A percentile compares a stretch with the other conserved stretches of the same genome.
phyloP scores from a whole-genome alignment of 2,329 filamentous ascomycete species.

The Arthrinium phaeospermum region DNA sequence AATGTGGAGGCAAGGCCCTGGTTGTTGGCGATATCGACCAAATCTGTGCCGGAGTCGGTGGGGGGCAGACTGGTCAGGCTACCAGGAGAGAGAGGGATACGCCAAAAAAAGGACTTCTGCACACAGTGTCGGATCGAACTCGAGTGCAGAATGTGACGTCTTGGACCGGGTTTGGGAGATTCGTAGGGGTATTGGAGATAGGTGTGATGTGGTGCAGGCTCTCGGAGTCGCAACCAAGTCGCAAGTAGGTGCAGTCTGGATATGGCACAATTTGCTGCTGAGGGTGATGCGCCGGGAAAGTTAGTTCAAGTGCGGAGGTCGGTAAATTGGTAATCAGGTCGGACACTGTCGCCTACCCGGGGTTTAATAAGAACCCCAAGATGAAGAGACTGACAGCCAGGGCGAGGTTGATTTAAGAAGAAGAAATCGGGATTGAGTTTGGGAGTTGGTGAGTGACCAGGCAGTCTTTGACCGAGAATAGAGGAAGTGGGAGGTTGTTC shows the following conservation, averaged over 20 bases:
- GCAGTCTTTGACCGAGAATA: background rate
- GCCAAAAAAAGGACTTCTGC: background rate
- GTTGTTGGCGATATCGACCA: background rate
- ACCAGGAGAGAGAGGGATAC: background rate
- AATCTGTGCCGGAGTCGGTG: slow-evolving; percentile 11
- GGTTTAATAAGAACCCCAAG: slow-evolving; percentile 12
- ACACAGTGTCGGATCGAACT: background rate
- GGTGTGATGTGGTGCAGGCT: slow-evolving; percentile 4
- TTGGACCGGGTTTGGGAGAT: background rate
- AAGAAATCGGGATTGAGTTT: slow-evolving; percentile 10
- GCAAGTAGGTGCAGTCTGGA: slow-evolving; percentile 3
- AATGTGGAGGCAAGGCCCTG: slow-evolving; percentile 22
- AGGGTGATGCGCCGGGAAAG: slow-evolving; percentile 16
- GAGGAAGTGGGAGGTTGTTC: slow-evolving; percentile 3
- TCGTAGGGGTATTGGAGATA: background rate
- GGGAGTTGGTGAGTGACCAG: slow-evolving; percentile 8
- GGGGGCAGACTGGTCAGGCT: background rate
- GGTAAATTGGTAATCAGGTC: slow-evolving; percentile 18
- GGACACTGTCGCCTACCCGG: slow-evolving; percentile 15
- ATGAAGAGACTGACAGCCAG: slow-evolving; percentile 1
- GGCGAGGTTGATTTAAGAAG: background rate
- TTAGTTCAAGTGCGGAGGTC: slow-evolving; percentile 17
- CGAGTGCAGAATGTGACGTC: background rate
- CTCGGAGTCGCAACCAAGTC: slow-evolving; percentile 8
- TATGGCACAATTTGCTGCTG: slow-evolving; percentile 12